These are phyloP conservation scores for Kluyveromyces sp. DNA, from an alignment of 1,139 yeast genomes.

Conservation along the genomic window DNA sequence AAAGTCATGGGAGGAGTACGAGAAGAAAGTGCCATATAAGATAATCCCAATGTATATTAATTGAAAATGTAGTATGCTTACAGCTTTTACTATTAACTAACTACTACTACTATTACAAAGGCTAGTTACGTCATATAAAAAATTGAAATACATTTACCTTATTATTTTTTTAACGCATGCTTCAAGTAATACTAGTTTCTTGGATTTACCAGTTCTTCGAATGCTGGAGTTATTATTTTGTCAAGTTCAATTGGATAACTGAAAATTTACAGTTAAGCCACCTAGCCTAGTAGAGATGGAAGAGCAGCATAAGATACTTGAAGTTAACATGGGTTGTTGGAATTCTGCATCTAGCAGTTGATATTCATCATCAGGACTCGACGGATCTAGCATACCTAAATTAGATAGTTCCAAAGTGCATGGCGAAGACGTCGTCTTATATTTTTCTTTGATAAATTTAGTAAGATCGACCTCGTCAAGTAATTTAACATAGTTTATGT, in stretches of 20 bases:
- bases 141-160: neutral
- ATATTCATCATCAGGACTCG: conserved; percentile 8
- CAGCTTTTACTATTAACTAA: neutral
- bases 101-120: neutral
- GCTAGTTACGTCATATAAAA: neutral
- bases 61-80: neutral
- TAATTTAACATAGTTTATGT: conserved; percentile 17
- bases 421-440: conserved; percentile 13
- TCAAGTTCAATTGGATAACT: conserved; percentile 15
- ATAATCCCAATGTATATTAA: conserved; percentile 79
- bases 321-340: conserved; percentile 23
- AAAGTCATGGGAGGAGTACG: conserved; percentile 74
- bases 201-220: neutral
- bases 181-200: neutral
- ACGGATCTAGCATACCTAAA: conserved; percentile 18
- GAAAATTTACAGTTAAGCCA: conserved; percentile 20
- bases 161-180: no score
- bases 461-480: conserved; percentile 19
- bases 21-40: conserved; percentile 72
- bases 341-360: conserved; percentile 22
- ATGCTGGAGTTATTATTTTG: neutral
- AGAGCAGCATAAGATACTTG: conserved; percentile 18
- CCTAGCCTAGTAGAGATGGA: conserved; percentile 20
- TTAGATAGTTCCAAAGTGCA: conserved; percentile 28
- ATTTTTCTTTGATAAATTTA: conserved; percentile 13